Base-by-base conservation (phyloP, 2,329 filamentous ascomycete genomes). In the Rutstroemia sydowiana region DNA sequence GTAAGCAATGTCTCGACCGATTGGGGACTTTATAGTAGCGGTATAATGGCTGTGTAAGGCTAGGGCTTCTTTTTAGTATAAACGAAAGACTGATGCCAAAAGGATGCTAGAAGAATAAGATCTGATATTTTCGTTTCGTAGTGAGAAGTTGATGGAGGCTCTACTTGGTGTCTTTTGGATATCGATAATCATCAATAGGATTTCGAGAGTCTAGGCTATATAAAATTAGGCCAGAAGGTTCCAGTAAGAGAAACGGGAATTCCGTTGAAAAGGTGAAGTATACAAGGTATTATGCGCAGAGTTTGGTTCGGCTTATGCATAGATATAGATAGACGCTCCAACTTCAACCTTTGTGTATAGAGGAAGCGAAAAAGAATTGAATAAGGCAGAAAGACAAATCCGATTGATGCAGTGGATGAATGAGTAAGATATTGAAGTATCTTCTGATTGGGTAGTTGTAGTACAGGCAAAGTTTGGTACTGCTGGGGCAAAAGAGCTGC, bases 381-480 rank as follows among this genome's bases (percentile, higher is more conserved):
- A 23, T 41, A 16, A 41, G 37, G 37, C 37, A 41, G 18, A 41
- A 45, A 39, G 28, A 31, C 37, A 40, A 18, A 46, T 46, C 41
- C 41, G 48, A 51, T 42, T 51, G 48, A 45, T 39, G 41, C 16
- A 31, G 34, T 30, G 26, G 41, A 43, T 23, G 48, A 23, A 42
- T 39, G 48, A 39, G 48, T 31, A 43, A 51, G 41, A 51, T 41
- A 23, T 11, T 21, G 21, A 23, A 51, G 32, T 18, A 51, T 11
- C 20, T 45, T 8, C n/a, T 46, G 48, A 51, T 51, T 51, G 48
- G 37, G 41, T 37, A 32, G 23, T 51, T 36, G 11, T 21, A 31
- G 34, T 45, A 42, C 41, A 45, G 41, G 26, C 34, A 41, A 51
- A 32, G 18, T 43, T 51, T 32, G 48, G 41, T 51, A 51, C 48